These are phyloP conservation scores for Barnettozyma californica DNA, from an alignment of 805 yeast species.

Conservation along the genomic window DNA sequence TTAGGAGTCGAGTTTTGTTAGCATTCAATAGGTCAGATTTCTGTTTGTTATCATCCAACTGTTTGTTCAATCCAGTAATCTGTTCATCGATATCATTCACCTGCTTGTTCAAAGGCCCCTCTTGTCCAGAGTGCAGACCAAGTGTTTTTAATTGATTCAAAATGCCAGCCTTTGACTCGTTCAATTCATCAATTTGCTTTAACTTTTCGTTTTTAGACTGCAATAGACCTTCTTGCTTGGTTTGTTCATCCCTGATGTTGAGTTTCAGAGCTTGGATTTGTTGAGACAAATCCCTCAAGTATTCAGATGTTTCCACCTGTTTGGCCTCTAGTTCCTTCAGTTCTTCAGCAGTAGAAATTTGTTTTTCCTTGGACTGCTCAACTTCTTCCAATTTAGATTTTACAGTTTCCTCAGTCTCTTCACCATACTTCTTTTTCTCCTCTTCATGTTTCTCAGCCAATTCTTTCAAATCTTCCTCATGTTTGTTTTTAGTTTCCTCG, in stretches of 20 bases:
- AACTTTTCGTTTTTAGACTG: constrained; percentile 13
- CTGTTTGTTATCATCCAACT: constrained; percentile 4
- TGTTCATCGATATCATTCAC: constrained; percentile 7
- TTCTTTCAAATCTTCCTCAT: constrained; percentile 15
- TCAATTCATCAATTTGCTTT: constrained; percentile 16
- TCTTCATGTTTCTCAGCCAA: constrained; percentile 23
- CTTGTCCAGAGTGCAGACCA: constrained; percentile 3
- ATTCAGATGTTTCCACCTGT: constrained; percentile 22
- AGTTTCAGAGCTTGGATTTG: constrained; percentile 16
- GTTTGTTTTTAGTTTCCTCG: constrained; percentile 12
- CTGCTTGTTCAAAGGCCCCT: background rate
- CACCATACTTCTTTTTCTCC: constrained; percentile 14
- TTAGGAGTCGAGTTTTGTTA: background rate
- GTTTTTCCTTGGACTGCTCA: constrained; percentile 19
- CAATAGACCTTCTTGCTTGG: constrained; percentile 16
- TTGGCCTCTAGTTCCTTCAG: constrained; percentile 21
- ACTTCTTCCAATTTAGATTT: constrained; percentile 16
- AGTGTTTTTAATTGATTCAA: constrained; percentile 6
- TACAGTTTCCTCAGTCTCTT: constrained; percentile 22
- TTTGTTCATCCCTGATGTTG: constrained; percentile 15
- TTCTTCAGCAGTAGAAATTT: constrained; percentile 16
- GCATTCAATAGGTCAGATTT: background rate
- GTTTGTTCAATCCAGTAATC: constrained; percentile 2
- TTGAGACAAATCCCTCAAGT: constrained; percentile 13
- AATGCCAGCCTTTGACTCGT: constrained; percentile 16